phyloP scores from a whole-genome alignment of 768 basidiomycete species.

The Trametopsis cervina region DNA sequence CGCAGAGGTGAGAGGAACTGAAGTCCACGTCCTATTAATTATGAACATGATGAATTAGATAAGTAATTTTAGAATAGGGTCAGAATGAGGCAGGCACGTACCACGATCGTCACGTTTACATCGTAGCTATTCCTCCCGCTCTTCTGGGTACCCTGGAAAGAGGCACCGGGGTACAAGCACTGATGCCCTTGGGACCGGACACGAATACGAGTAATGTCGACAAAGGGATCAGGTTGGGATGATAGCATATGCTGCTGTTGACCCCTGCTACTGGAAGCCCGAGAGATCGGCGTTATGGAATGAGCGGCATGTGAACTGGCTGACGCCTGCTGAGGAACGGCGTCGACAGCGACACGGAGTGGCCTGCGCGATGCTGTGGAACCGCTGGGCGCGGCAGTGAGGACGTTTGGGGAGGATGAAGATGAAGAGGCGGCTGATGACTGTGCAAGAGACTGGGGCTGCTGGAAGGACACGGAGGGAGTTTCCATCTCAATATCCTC shows the following conservation, averaged over 20 bases:
- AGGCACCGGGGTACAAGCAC: constrained; percentile 82
- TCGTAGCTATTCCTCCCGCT: constrained; percentile 92
- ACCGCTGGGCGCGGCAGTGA: not conserved
- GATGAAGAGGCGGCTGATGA: not conserved
- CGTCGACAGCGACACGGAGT: constrained; percentile 11
- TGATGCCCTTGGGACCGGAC: constrained; percentile 66
- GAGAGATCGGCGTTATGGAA: constrained; percentile 6
- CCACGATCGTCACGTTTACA: constrained; percentile 87
- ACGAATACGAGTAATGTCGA: constrained; percentile 73
- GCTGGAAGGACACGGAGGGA: constrained; percentile 7
- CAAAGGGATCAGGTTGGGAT: constrained; percentile 42
- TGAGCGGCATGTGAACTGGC: constrained; percentile 4
- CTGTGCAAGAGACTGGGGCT: not conserved
- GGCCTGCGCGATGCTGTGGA: not conserved
- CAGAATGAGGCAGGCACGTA: constrained; percentile 38
- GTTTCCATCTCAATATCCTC: constrained; percentile 31
- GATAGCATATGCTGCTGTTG: constrained; percentile 13
- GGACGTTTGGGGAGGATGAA: constrained; percentile 2
- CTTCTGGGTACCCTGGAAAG: constrained; percentile 89
- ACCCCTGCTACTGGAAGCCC: constrained; percentile 19
- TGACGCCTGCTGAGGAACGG: constrained; percentile 10
- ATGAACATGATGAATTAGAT: too few species aligned
- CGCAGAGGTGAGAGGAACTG: constrained; percentile 75
- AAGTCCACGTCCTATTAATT: constrained; percentile 79
- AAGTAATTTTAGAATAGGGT: too few species aligned